A percentile compares a stretch with the other conserved stretches of the same genome.
These are phyloP conservation scores for Thalassiosira profunda DNA, from an alignment of 108 stramenopile species.

Conservation along the genomic window DNA sequence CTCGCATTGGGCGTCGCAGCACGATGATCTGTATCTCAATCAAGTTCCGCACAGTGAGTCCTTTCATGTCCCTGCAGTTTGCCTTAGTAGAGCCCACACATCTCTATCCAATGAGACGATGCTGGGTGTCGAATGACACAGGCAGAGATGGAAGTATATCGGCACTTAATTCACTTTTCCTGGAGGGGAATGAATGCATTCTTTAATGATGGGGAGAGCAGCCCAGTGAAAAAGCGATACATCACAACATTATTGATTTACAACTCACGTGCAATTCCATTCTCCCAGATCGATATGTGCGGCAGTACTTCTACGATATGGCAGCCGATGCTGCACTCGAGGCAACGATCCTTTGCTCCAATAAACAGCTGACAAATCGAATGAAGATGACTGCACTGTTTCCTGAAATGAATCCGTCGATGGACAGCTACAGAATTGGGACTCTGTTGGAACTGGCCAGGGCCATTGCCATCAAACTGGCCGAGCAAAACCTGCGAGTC, in stretches of 20 bases:
- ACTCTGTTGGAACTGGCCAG: slow-evolving; percentile 83
- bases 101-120: slow-evolving; percentile 19
- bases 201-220: slow-evolving; percentile 46
- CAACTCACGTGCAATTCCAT: too few species aligned
- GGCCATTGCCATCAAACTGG: slow-evolving; percentile 70
- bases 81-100: slow-evolving; percentile 51
- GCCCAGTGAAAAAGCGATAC: slow-evolving; percentile 59
- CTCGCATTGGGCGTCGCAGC: too few species aligned
- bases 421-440: slow-evolving; percentile 88
- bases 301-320: slow-evolving; percentile 86
- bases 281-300: slow-evolving; percentile 77
- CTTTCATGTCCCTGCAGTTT: too few species aligned
- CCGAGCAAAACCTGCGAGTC: slow-evolving; percentile 85
- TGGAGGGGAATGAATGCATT: slow-evolving; percentile 18
- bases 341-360: slow-evolving; percentile 71
- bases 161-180: slow-evolving; percentile 57
- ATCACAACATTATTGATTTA: too few species aligned
- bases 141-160: slow-evolving; percentile 31
- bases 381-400: slow-evolving; percentile 83
- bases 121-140: slow-evolving; percentile 24
- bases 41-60: slow-evolving; percentile 85
- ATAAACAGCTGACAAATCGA: slow-evolving; percentile 70
- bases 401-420: slow-evolving; percentile 90
- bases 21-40: slow-evolving; percentile 81
- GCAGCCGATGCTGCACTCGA: slow-evolving; percentile 72